Evolutionary conservation across 2,329 filamentous ascomycete genomes (phyloP).

Genomic region (Alternaria sp.): DNA sequence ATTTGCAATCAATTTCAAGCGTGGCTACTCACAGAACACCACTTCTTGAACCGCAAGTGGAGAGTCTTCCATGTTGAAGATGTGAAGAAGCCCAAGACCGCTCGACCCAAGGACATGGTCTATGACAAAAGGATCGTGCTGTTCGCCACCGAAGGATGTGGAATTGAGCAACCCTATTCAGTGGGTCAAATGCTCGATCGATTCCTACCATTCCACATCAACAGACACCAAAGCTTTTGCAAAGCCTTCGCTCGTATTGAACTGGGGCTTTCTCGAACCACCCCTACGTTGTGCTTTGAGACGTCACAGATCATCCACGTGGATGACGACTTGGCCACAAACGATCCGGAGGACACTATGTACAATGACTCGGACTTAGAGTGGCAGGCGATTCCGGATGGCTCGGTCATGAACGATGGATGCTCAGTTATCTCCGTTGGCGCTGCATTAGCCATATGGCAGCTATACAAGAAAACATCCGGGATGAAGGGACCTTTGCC

Average conservation of each 20-base stretch:
- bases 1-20: slow-evolving; percentile 35
- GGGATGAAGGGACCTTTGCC: slow-evolving; percentile 71
- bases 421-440: slow-evolving; percentile 69
- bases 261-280: slow-evolving; percentile 52
- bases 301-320: slow-evolving; percentile 46
- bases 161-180: slow-evolving; percentile 25
- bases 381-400: slow-evolving; percentile 24
- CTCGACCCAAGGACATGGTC: slow-evolving; percentile 7
- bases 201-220: slow-evolving; percentile 48
- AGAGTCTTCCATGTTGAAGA: slow-evolving; percentile 47
- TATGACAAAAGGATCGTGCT: slow-evolving; percentile 39
- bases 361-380: slow-evolving; percentile 46
- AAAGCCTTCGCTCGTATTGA: slow-evolving; percentile 54
- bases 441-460: slow-evolving; percentile 62
- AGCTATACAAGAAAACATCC: slow-evolving; percentile 58
- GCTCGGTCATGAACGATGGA: slow-evolving; percentile 58
- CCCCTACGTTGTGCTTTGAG: slow-evolving; percentile 45
- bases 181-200: slow-evolving; percentile 47
- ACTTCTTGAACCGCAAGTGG: slow-evolving; percentile 53
- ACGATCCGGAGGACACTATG: slow-evolving; percentile 37
- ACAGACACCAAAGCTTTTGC: slow-evolving; percentile 46
- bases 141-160: slow-evolving; percentile 44
- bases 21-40: slow-evolving; percentile 47
- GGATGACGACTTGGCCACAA: slow-evolving; percentile 41
- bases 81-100: slow-evolving; percentile 44